These are phyloP conservation scores for Pogostemon cablin DNA, from an alignment of 257 asterid species.

Conservation along the genomic window DNA sequence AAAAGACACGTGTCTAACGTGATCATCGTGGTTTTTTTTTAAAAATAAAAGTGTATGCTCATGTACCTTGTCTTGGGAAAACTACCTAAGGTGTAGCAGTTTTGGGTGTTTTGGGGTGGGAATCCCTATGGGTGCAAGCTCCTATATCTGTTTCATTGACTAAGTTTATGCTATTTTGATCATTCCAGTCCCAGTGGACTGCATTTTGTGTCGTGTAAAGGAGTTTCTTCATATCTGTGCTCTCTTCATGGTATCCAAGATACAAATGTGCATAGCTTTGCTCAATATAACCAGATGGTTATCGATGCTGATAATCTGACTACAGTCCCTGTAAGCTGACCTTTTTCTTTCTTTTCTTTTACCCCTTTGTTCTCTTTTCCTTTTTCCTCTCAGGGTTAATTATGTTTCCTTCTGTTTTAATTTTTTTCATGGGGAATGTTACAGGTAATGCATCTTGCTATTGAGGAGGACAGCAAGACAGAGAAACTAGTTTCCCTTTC, in stretches of 20 bases:
- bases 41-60: neutral
- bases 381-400: neutral
- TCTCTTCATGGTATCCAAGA: constrained; percentile 57
- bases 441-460: constrained; percentile 48
- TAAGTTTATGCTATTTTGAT: constrained; percentile 29
- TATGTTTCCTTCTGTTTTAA: constrained; percentile 9
- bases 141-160: constrained; percentile 7
- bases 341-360: neutral
- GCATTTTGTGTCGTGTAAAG: constrained; percentile 78
- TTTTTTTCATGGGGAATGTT: constrained; percentile 33
- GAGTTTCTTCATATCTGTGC: constrained; percentile 65
- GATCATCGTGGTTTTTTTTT: neutral
- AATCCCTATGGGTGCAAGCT: neutral
- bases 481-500: constrained; percentile 37
- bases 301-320: constrained; percentile 39
- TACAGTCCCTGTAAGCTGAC: constrained; percentile 41
- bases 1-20: neutral
- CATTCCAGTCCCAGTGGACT: constrained; percentile 81
- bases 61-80: neutral
- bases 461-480: constrained; percentile 39
- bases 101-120: constrained; percentile 1
- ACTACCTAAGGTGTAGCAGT: neutral
- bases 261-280: constrained; percentile 32
- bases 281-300: constrained; percentile 35
- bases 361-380: neutral